Percentiles rank a stretch among this genome's conserved stretches.
Conservation (phyloP, 176 grass and related monocot species). For the Hyparrhenia diplandra region DNA sequence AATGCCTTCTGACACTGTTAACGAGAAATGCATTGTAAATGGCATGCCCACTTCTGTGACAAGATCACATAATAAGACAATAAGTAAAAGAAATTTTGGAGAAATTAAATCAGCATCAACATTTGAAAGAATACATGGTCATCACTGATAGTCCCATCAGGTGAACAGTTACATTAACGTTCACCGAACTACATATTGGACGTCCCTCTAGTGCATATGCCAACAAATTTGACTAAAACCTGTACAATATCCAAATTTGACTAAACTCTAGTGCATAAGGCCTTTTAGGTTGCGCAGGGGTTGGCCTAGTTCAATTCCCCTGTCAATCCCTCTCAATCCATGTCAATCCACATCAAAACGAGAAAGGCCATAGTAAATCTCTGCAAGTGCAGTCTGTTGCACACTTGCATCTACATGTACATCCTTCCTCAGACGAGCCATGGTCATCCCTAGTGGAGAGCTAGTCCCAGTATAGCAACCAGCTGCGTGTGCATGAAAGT, state of each 20-base stretch:
- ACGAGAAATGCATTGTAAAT: slow-evolving; percentile 9
- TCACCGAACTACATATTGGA: background rate
- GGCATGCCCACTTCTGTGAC: background rate
- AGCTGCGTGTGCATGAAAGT: background rate
- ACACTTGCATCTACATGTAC: slow-evolving; percentile 10
- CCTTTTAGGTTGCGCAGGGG: background rate
- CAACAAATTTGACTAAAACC: slow-evolving; percentile 15
- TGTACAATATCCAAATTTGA: slow-evolving; percentile 20
- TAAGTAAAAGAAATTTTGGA: background rate
- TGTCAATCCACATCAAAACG: background rate
- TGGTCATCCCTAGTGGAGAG: background rate
- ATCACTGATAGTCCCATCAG: slow-evolving; percentile 2
- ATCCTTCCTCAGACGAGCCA: background rate
- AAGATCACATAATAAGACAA: background rate
- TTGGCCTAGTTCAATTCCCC: background rate
- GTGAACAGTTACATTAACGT: slow-evolving; percentile 5
- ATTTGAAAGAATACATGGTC: slow-evolving; percentile 5
- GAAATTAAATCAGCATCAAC: background rate
- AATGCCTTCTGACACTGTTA: background rate
- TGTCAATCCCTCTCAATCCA: background rate
- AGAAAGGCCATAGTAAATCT: background rate
- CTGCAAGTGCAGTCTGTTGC: background rate
- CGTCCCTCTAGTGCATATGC: background rate
- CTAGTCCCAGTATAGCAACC: background rate
- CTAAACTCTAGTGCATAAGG: slow-evolving; percentile 6